Evolutionary conservation across 345 rosid species (phyloP).

Genomic region (Bruguiera sexangula): DNA sequence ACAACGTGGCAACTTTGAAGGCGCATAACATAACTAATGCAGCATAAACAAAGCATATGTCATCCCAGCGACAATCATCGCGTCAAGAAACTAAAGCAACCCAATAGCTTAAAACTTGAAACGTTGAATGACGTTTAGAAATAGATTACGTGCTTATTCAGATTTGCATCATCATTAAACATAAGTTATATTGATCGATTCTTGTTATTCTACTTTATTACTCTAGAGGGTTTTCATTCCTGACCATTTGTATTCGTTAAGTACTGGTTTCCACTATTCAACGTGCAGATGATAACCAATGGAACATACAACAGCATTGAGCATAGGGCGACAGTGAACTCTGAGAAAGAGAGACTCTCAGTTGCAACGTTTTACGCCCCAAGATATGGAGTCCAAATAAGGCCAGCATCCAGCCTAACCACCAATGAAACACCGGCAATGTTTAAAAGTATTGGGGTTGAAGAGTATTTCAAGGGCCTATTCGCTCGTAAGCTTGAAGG

Average conservation of each 20-base stretch:
- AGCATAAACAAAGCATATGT: too few relatives aligned
- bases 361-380: constrained; percentile 41
- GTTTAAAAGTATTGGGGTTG: constrained; percentile 29
- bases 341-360: constrained; percentile 41
- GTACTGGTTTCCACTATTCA: too few relatives aligned
- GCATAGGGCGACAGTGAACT: constrained; percentile 44
- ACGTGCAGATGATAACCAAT: constrained; percentile 39
- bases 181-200: neutral
- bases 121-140: too few relatives aligned
- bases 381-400: constrained; percentile 26
- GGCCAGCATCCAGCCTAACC: constrained; percentile 45
- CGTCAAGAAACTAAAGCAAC: too few relatives aligned
- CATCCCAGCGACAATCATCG: too few relatives aligned
- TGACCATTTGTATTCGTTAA: too few relatives aligned
- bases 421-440: constrained; percentile 22
- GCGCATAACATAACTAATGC: too few relatives aligned
- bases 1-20: neutral
- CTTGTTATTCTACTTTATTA: neutral
- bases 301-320: constrained; percentile 46
- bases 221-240: neutral
- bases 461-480: constrained; percentile 38
- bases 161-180: neutral
- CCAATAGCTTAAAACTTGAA: too few relatives aligned
- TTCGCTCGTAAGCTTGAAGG: constrained; percentile 39
- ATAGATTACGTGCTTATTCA: too few relatives aligned